A percentile compares a stretch with the other conserved stretches of the same genome.
Conservation (phyloP, 2,329 filamentous ascomycete genomes). For the Magnaporthiopsis poae region DNA sequence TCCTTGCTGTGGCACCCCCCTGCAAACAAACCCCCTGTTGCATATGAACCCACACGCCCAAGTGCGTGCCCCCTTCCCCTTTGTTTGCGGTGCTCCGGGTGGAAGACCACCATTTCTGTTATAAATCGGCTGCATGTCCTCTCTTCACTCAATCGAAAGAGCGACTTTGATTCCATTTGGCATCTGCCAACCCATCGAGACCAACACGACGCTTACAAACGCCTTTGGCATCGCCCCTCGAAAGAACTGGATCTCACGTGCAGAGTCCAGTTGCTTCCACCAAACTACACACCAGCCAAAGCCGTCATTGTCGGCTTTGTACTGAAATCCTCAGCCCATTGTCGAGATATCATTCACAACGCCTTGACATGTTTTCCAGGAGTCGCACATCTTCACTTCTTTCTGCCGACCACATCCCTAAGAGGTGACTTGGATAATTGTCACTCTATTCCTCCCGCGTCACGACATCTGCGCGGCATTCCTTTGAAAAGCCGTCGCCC, state of each 20-base stretch:
- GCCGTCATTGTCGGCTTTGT: slow-evolving; percentile 28
- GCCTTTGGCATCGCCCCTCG: background rate
- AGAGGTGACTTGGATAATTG: slow-evolving; percentile 41
- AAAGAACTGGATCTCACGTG: slow-evolving; percentile 22
- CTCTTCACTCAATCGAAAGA: background rate
- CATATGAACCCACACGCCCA: background rate
- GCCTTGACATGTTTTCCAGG: slow-evolving; percentile 47
- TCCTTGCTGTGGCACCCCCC: background rate
- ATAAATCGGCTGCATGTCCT: background rate
- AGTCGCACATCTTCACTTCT: slow-evolving; percentile 44
- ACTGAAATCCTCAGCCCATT: slow-evolving; percentile 14
- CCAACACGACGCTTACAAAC: background rate
- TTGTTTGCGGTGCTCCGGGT: background rate
- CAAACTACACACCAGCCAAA: slow-evolving; percentile 24
- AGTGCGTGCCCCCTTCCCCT: background rate
- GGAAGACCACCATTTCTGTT: background rate
- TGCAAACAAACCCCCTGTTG: background rate
- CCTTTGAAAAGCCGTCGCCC: slow-evolving; percentile 2
- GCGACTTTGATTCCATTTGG: background rate
- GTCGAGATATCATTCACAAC: slow-evolving; percentile 25
- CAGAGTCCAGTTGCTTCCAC: slow-evolving; percentile 30
- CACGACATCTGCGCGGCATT: slow-evolving; percentile 34
- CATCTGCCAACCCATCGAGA: background rate
- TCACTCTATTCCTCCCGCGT: slow-evolving; percentile 32
- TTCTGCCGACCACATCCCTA: slow-evolving; percentile 50